Conservation (phyloP, 768 basidiomycete species). For the Termitomyces sp. region DNA sequence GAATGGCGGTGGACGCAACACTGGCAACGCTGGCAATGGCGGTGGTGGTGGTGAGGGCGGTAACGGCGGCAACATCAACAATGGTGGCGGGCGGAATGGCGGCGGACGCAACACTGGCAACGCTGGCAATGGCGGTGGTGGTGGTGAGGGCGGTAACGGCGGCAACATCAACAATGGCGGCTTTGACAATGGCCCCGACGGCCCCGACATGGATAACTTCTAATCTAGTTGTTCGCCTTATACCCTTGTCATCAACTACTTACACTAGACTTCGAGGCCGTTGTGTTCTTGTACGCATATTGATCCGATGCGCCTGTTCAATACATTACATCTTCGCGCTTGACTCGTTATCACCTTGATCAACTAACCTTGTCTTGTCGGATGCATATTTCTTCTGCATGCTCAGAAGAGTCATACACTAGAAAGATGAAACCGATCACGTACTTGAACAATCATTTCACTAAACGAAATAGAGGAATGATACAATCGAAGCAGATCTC, state of each 20-base stretch:
- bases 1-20: not conserved
- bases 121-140: conserved; percentile 2
- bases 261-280: no score
- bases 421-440: no score
- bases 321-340: not conserved
- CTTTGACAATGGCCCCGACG: not conserved
- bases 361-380: no score
- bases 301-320: not conserved
- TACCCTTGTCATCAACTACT: not conserved
- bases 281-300: not conserved
- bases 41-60: not conserved
- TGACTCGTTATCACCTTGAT: no score
- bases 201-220: conserved; percentile 7
- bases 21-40: conserved; percentile 1
- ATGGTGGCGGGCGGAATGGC: not conserved
- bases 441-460: no score
- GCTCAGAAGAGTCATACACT: no score
- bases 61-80: conserved; percentile 5
- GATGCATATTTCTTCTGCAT: no score
- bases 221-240: not conserved
- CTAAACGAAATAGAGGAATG: no score
- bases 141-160: not conserved
- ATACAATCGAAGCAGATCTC: no score
- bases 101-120: not conserved
- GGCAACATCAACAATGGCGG: not conserved